These are phyloP conservation scores for Tolypocladium paradoxum DNA, from an alignment of 2,329 filamentous ascomycete species.

Conservation along the genomic window DNA sequence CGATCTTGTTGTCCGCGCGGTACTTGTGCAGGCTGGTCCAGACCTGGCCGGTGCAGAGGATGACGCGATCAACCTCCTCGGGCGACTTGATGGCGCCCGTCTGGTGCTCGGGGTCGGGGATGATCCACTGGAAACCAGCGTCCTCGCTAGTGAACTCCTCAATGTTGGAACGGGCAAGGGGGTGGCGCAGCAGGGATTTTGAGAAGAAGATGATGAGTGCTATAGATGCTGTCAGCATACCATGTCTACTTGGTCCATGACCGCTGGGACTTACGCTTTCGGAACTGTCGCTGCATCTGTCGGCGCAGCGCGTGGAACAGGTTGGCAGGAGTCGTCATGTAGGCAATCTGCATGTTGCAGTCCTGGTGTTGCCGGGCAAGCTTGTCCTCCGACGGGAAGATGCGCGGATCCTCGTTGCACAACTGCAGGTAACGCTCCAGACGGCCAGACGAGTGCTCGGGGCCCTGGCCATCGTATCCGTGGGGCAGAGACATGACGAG, in stretches of 20 bases:
- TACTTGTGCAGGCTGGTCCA: constrained; percentile 86
- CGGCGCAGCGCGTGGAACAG: constrained; percentile 92
- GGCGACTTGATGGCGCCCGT: constrained; percentile 62
- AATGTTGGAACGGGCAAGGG: constrained; percentile 76
- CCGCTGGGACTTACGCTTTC: constrained; percentile 67
- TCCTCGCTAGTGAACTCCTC: constrained; percentile 78
- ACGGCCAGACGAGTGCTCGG: constrained; percentile 94
- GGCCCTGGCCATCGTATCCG: constrained; percentile 95
- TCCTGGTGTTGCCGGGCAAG: constrained; percentile 96
- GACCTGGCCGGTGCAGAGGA: constrained; percentile 91
- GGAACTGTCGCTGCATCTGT: constrained; percentile 98
- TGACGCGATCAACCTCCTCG: constrained; percentile 85
- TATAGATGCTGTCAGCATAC: constrained; percentile 20
- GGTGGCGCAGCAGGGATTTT: constrained; percentile 91
- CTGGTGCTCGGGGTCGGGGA: constrained; percentile 78
- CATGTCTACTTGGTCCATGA: neutral
- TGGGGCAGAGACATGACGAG: constrained; percentile 94
- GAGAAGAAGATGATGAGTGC: constrained; percentile 97
- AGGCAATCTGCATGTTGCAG: constrained; percentile 98
- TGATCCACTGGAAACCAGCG: constrained; percentile 94
- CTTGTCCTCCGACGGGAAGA: constrained; percentile 82
- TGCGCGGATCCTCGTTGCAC: constrained; percentile 91
- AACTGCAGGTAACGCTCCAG: constrained; percentile 97
- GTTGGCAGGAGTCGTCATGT: constrained; percentile 94
- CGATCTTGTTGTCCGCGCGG: constrained; percentile 75